Base-by-base conservation (phyloP, 2,329 filamentous ascomycete species). In the Microsporum audouinii region DNA sequence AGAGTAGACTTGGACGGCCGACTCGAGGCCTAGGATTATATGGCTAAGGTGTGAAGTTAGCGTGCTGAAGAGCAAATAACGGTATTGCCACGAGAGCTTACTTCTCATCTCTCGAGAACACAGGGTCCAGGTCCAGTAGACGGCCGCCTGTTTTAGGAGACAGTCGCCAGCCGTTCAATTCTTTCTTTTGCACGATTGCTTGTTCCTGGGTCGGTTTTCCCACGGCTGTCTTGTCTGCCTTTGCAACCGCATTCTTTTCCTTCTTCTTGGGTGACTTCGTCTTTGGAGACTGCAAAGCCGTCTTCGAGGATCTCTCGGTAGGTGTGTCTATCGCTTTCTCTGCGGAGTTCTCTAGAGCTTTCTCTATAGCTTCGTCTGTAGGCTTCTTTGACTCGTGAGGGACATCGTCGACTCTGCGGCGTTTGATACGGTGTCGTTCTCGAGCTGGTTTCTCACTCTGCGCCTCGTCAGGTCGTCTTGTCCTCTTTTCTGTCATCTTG, bases 1-100 rank as follows among this genome's bases (percentile, higher is more conserved):
- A 1, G 88, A 88, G 73, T 94, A 95, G 31, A 96, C 81, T 71
- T 91, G 88, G 60, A 96, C 79, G 7, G 87, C 86, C 33, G 83
- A 86, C 63, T 85, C 82, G 68, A 89, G 89, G 36, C 87, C 83
- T 61, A 95, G 73, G 61, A 96, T 85, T 43, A 96, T 72, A 73
- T 87, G 82, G 70, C 89, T 90, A 58, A 43, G 31, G 5, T 8
- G 8, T 8, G 8, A 31, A 10, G 2, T 63, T 64, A 49, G 43
- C 23, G 36, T 31, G 8, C 1, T 14, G n/a, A 12, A 27, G 2
- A 57, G 5, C 47, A 23, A 14, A 47, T 27, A 23, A 51, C 33
- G 41, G 38, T 14, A 17, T 31, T 8, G 3, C 14, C 12, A 31
- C 5, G 7, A 39, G 47, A 23, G 12, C 75, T 66, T 71, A 81